Base-by-base conservation (phyloP, 2,329 filamentous ascomycete species). In the Stachybotrys chlorohalonatus region DNA sequence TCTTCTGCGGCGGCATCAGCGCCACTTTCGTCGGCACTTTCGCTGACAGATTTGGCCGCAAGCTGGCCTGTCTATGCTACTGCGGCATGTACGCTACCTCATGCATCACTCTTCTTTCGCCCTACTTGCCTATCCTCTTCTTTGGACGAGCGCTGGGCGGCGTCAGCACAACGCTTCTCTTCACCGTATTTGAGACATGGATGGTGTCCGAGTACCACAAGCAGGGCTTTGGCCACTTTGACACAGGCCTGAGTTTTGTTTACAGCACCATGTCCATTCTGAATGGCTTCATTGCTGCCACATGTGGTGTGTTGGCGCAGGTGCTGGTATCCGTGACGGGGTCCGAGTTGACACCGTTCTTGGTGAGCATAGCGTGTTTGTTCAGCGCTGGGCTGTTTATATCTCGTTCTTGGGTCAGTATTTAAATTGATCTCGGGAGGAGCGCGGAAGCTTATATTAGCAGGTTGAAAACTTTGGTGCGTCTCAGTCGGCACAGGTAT, bases 111-210 rank as follows among this genome's bases (percentile, higher is more conserved):
- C 77, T 81, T 52, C 66, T 82, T 31, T 72, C 73, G 51, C 66
- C 71, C 31, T 63, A 67, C 46, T 57, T 74, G 2, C 61, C 65
- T 2, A 51, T 80, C 4, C 70, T 85, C 0, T 82, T 81, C 60
- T 51, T 77, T 4, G 82, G 82, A 15, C 73, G 81, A n/a, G 61
- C 78, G 1, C 71, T 78, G 7, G 80, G 81, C 15, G 82, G 82
- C 0, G 60, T 84, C 16, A 77, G 75, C 56, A 81, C 79, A 9
- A 83, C 79, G 13, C 67, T 84, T 17, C 71, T 84, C 16, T 83
- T 78, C 68, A 80, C 73, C 51, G 78, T 78, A 9, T 83, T 84
- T 57, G 80, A 84, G 59, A 76, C 78, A 49, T 84, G 81, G 81
- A 77, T 84, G 71, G 77, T 84, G 31, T 73, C 78, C 50, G 80